Percentiles rank a stretch among this genome's conserved stretches.
phyloP scores from a whole-genome alignment of 495 filamentous ascomycete species.

The Trichoderma orchidacearum region DNA sequence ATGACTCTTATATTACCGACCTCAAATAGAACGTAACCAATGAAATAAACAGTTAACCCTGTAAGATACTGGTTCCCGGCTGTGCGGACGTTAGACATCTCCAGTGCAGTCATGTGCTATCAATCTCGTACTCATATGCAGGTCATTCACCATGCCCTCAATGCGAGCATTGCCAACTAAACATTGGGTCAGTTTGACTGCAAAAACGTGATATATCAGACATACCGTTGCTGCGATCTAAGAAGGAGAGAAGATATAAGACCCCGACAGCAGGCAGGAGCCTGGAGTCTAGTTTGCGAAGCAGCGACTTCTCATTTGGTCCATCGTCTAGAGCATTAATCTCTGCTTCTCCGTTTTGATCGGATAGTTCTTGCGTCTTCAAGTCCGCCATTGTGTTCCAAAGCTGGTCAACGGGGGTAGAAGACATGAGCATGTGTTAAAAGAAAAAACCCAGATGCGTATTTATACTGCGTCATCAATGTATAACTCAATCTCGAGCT shows the following conservation, averaged over 20 bases:
- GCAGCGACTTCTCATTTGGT: slow-evolving; percentile 45
- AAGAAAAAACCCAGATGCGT: no score
- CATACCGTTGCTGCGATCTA: slow-evolving; percentile 61
- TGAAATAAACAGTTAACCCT: slow-evolving; percentile 59
- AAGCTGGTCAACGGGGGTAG: no score
- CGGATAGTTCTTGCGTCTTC: neutral
- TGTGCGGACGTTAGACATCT: neutral
- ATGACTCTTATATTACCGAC: slow-evolving; percentile 1
- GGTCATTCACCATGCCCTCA: slow-evolving; percentile 49
- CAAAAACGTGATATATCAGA: neutral
- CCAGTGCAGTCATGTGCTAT: neutral
- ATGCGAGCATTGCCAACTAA: slow-evolving; percentile 33
- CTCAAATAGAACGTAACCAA: slow-evolving; percentile 53
- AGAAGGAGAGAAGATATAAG: slow-evolving; percentile 58
- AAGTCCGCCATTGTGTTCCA: neutral
- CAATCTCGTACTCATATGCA: slow-evolving; percentile 40
- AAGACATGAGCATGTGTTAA: no score
- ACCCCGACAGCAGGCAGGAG: slow-evolving; percentile 55
- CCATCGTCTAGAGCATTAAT: neutral
- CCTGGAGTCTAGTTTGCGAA: slow-evolving; percentile 51
- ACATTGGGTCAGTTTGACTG: slow-evolving; percentile 3
- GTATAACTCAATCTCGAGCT: no score
- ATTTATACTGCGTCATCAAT: no score
- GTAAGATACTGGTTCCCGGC: slow-evolving; percentile 59
- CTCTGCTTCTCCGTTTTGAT: neutral